phyloP scores from a whole-genome alignment of 768 basidiomycete genomes.

The Hydnum rufescens region DNA sequence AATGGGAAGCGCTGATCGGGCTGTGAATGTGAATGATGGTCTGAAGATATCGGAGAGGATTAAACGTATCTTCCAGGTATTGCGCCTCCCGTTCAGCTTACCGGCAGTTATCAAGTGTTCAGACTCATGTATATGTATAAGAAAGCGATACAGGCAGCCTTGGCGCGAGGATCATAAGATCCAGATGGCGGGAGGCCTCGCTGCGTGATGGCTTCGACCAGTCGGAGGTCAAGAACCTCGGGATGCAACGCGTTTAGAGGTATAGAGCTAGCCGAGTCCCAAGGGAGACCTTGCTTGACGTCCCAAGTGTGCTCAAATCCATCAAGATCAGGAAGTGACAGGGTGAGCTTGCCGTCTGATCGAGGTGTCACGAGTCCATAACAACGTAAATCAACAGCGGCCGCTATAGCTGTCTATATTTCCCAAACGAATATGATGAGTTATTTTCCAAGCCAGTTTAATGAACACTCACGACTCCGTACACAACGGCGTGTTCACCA shows the following conservation, averaged over 20 bases:
- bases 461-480: constrained; percentile 61
- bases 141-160: constrained; percentile 49
- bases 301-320: constrained; percentile 69
- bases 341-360: constrained; percentile 46
- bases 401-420: constrained; percentile 90
- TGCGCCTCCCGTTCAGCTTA: too few species aligned
- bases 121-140: constrained; percentile 85
- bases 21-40: constrained; percentile 57
- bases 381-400: constrained; percentile 87
- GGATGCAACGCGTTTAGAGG: constrained; percentile 33
- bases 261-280: constrained; percentile 46
- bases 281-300: constrained; percentile 44
- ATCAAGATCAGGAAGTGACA: constrained; percentile 63
- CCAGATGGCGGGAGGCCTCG: constrained; percentile 20
- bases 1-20: constrained; percentile 78
- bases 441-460: neutral
- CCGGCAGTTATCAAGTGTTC: constrained; percentile 33
- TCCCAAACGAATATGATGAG: constrained; percentile 4
- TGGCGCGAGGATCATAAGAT: constrained; percentile 14
- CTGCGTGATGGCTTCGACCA: constrained; percentile 50
- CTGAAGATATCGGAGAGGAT: too few species aligned
- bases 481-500: constrained; percentile 96
- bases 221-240: constrained; percentile 47
- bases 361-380: constrained; percentile 69
- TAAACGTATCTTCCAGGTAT: too few species aligned